Evolutionary conservation across 306 rosid species (phyloP), one percentile per base, ranked within the genome.

Genomic region (Urtica urens): DNA sequence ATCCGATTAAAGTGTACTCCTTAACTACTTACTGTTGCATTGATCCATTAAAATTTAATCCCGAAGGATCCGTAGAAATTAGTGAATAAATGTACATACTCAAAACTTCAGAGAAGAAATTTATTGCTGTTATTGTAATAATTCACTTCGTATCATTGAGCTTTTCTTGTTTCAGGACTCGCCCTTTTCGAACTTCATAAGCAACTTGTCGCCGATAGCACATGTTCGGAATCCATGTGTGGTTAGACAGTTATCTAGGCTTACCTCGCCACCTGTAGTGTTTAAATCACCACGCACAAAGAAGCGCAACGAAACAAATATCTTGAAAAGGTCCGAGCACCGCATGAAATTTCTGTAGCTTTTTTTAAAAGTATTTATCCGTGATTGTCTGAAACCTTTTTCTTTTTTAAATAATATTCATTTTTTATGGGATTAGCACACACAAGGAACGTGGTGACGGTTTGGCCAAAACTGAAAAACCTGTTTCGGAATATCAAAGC

Each of bases 261-360:
- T 75, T 46, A 65, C 16, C 57, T 78, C 77, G 64, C 78, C 79
- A 33, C 82, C 82, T 39, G 61, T 58, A 53, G 80, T 69, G 38
- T 76, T 74, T 67, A 59, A 64, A n/a, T 74, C 92, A 0, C 83
- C 83, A 2, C 70, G 66, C 10, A 50, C 67, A n/a, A 73, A 58
- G 42, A 12, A 41, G 62, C 64, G 43, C 48, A 60, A 57, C 6
- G 69, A 59, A 52, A 28, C 75, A 35, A 65, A 44, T 26, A 38
- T 61, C 37, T 19, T 61, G 42, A 71, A 64, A 56, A 77, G 85
- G 94, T 83, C 54, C 27, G 30, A 34, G 49, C 7, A 10, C 15
- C 16, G 7, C 16, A 17, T 6, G 17, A 22, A 13, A 17, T 9
- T 26, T 29, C 11, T 48, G 34, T 28, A 24, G 39, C 23, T 46